A percentile compares a stretch with the other conserved stretches of the same genome.
Evolutionary conservation across 75 land plant genomes (phyloP).

Genomic region (Selaginella moellendorffii): DNA sequence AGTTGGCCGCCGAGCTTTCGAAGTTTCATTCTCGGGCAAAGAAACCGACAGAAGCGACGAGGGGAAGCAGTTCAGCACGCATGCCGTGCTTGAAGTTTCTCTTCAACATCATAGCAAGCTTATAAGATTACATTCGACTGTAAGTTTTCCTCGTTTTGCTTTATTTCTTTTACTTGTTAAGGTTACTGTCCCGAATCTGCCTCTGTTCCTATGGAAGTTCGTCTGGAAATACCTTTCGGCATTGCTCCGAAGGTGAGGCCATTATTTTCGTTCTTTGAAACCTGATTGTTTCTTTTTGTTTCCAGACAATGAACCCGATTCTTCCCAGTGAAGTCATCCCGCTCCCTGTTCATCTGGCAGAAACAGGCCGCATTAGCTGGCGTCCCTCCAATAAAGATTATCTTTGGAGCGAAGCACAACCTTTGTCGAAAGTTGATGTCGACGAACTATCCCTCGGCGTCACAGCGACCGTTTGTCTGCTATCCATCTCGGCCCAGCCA

Average conservation of each 20-base stretch:
- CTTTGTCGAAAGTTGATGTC: constrained; percentile 24
- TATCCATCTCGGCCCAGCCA: constrained; percentile 65
- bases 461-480: constrained; percentile 59
- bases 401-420: constrained; percentile 89
- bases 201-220: constrained; percentile 67
- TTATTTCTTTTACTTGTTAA: constrained; percentile 14
- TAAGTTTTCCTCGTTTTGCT: constrained; percentile 19
- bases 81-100: constrained; percentile 88
- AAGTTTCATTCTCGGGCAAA: constrained; percentile 51
- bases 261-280: too few relatives aligned
- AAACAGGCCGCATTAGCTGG: constrained; percentile 73
- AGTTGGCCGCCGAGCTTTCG: constrained; percentile 68
- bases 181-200: constrained; percentile 73
- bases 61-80: constrained; percentile 37
- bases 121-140: constrained; percentile 74
- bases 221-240: constrained; percentile 95
- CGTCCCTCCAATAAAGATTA: constrained; percentile 57
- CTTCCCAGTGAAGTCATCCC: constrained; percentile 77
- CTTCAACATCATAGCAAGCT: constrained; percentile 67
- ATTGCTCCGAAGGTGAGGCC: constrained; percentile 68
- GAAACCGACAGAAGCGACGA: background rate
- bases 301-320: constrained; percentile 79
- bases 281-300: constrained; percentile 12
- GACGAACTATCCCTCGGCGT: background rate
- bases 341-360: constrained; percentile 93